phyloP scores from a whole-genome alignment of 2,329 filamentous ascomycete species.

The Fusarium sp. region DNA sequence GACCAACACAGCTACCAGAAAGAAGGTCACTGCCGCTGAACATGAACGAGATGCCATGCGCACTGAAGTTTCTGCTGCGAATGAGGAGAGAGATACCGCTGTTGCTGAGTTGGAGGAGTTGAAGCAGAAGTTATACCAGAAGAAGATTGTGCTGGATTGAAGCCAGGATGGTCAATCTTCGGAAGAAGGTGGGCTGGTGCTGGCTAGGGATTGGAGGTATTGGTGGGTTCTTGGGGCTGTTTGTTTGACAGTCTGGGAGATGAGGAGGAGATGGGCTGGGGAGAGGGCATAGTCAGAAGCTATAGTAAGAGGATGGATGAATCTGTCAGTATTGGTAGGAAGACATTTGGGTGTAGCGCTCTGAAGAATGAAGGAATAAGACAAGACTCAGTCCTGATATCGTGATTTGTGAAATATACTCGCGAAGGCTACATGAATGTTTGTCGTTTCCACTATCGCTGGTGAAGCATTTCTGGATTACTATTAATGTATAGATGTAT shows the following conservation, averaged over 20 bases:
- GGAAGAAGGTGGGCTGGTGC: neutral
- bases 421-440: no score
- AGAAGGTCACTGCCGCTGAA: accelerated
- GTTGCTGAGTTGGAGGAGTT: neutral
- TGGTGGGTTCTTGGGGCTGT: neutral
- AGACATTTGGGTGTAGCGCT: no score
- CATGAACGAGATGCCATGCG: neutral
- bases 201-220: neutral
- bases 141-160: neutral
- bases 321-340: no score
- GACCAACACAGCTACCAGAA: neutral
- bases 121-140: neutral
- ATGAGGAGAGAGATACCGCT: neutral
- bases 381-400: no score
- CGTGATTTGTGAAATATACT: no score
- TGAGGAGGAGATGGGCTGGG: neutral
- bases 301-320: no score
- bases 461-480: neutral
- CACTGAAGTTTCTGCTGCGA: neutral
- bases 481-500: neutral
- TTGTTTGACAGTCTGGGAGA: neutral
- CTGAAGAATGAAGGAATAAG: no score
- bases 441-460: no score
- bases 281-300: neutral
- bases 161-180: neutral